Percentiles rank a stretch among this genome's conserved stretches.
Conservation (phyloP, 495 filamentous ascomycete genomes). For the Aspergillus ellipticus region DNA sequence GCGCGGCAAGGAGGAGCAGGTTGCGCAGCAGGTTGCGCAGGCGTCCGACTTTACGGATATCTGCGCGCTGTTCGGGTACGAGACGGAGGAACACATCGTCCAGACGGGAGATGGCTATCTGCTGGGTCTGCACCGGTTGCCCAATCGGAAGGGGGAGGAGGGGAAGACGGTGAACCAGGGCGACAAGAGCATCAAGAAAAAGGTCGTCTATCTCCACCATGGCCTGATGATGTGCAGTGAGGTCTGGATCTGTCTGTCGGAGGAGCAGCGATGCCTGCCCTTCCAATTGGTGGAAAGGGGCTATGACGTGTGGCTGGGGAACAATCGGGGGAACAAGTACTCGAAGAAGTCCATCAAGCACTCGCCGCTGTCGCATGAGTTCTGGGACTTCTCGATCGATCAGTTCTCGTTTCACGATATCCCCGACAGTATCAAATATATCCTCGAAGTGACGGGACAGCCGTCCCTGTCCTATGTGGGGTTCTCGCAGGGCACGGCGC, state of each 20-base stretch:
- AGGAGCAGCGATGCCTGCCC: constrained; percentile 78
- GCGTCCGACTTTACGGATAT: constrained; percentile 91
- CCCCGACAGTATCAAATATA: constrained; percentile 87
- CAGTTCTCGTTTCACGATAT: constrained; percentile 98
- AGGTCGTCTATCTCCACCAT: constrained; percentile 92
- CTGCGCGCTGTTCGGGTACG: constrained; percentile 82
- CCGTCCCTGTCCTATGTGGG: constrained; percentile 91
- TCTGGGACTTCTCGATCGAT: constrained; percentile 98
- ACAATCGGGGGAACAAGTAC: constrained; percentile 98
- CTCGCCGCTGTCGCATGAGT: constrained; percentile 69
- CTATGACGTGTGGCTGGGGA: constrained; percentile 97
- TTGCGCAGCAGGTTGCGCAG: constrained; percentile 52
- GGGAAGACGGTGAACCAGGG: constrained; percentile 66
- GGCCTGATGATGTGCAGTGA: constrained; percentile 98
- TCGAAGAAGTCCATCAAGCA: constrained; percentile 82
- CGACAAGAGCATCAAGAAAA: constrained; percentile 67
- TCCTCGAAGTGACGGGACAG: constrained; percentile 77
- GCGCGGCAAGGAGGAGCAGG: constrained; percentile 42
- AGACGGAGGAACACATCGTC: constrained; percentile 91
- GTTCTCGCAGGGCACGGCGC: constrained; percentile 94
- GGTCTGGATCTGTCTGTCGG: constrained; percentile 92
- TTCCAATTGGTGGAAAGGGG: constrained; percentile 88
- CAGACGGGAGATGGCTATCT: constrained; percentile 94
- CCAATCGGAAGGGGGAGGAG: constrained; percentile 78
- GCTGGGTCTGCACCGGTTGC: constrained; percentile 82